phyloP scores from a whole-genome alignment of 768 basidiomycete species.

The Naganishia antarctica region DNA sequence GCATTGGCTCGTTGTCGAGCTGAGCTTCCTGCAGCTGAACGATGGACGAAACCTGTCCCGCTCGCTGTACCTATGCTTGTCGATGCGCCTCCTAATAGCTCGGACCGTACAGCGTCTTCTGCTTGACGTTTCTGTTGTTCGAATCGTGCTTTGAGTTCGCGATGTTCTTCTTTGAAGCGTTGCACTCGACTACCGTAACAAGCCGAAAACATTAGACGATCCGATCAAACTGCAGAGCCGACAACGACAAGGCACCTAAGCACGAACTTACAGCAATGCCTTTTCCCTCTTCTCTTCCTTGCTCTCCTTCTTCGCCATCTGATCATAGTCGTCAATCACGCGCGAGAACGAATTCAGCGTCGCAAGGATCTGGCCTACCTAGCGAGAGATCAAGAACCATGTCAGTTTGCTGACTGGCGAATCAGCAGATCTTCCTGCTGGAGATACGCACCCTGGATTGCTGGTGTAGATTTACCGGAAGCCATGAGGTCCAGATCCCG shows the following conservation, averaged over 20 bases:
- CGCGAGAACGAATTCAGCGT: constrained; percentile 89
- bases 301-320: constrained; percentile 92
- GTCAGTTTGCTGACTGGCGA: constrained; percentile 27
- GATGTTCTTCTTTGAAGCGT: constrained; percentile 82
- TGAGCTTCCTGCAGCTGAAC: constrained; percentile 36
- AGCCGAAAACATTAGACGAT: constrained; percentile 44
- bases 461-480: constrained; percentile 23
- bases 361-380: constrained; percentile 90
- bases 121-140: constrained; percentile 60
- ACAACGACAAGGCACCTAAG: too few relatives aligned
- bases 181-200: constrained; percentile 63
- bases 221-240: too few relatives aligned
- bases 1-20: constrained; percentile 34
- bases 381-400: constrained; percentile 35
- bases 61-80: constrained; percentile 56
- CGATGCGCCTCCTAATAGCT: constrained; percentile 61
- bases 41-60: constrained; percentile 25
- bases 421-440: too few relatives aligned
- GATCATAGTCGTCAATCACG: constrained; percentile 94
- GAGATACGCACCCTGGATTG: constrained; percentile 28
- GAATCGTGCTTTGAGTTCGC: constrained; percentile 74
- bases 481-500: constrained; percentile 24
- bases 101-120: constrained; percentile 58
- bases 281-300: constrained; percentile 96
- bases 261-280: constrained; percentile 67